Base-by-base conservation (phyloP, 106 monocot genomes). In the Hemerocallis citrina region DNA sequence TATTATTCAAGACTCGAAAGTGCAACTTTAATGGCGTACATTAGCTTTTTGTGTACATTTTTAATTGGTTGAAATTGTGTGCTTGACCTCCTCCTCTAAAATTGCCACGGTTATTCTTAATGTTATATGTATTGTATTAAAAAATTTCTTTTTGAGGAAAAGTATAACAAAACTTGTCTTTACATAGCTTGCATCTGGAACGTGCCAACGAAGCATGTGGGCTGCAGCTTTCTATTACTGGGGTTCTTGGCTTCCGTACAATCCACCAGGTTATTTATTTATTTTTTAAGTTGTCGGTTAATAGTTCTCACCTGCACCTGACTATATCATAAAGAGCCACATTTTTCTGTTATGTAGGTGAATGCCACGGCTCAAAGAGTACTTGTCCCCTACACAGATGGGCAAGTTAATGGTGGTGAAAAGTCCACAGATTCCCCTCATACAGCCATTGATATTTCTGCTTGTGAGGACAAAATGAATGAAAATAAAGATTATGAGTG, bases 181-280 rank as follows among this genome's bases (percentile, higher is more conserved):
- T 67, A 14, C 15, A 12, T 59, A 96, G 95, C 59, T 58, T 78
- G 35, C 81, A 91, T 88, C 62, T 98, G 36, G 48, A 47, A 40
- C 15, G 8, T 66, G 83, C 91, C 39, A 75, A 91, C 63, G 74
- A 72, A 68, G 76, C 84, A 64, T 88, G 84, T 71, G 84, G 77
- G 39, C 43, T 88, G 68, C 68, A 82, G 49, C 69, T 91, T 63
- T 81, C 66, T 43, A 62, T 91, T 68, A 98, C 74, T 28, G 96
- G 96, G 25, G 79, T 77, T 68, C 91, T 91, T 77, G 96, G 96
- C 24, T 88, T 81, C 61, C 78, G 91, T 5, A 98, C 96, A 44
- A 54, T 85, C 40, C 79, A 96, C 67, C 96, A 96, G 96, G 96
- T 98, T 42, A 11, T n/a, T 59, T 46, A 22, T 15, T 39, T n/a